A percentile compares a stretch with the other conserved stretches of the same genome.
phyloP scores from a whole-genome alignment of 441 rosid genomes.

The Aquilaria agallochum region DNA sequence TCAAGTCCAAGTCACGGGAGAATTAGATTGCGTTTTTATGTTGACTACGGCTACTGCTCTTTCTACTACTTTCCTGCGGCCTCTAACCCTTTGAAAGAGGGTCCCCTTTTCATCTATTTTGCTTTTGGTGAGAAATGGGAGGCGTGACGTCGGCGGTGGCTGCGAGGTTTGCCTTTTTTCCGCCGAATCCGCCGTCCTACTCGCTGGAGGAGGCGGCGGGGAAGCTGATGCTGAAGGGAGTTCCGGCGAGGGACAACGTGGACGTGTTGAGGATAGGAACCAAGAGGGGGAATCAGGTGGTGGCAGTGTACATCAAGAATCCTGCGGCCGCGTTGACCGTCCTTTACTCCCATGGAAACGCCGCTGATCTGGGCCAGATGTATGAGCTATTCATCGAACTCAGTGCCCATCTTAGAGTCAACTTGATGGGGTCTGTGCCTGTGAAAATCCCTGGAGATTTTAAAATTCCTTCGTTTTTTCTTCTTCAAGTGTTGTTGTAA shows the following conservation, averaged over 20 bases:
- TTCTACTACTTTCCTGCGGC: too few relatives aligned
- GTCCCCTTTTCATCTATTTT: not conserved
- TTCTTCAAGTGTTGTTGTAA: not conserved
- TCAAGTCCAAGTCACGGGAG: slow-evolving; percentile 10
- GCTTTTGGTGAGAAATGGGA: slow-evolving; percentile 41
- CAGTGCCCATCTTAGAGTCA: slow-evolving; percentile 78
- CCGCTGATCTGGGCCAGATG: slow-evolving; percentile 97
- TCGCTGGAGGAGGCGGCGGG: slow-evolving; percentile 44
- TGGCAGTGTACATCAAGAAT: slow-evolving; percentile 73
- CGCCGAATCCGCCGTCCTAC: slow-evolving; percentile 88
- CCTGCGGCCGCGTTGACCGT: slow-evolving; percentile 68
- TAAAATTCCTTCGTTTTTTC: not conserved
- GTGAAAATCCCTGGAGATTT: slow-evolving; percentile 5
- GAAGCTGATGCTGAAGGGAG: slow-evolving; percentile 58
- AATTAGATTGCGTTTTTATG: slow-evolving; percentile 8
- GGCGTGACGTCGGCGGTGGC: slow-evolving; percentile 84
- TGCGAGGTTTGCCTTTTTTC: slow-evolving; percentile 92
- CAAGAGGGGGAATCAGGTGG: slow-evolving; percentile 79
- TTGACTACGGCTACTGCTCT: not conserved
- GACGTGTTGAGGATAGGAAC: slow-evolving; percentile 66
- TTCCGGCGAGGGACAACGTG: slow-evolving; percentile 50
- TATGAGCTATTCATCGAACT: slow-evolving; percentile 74
- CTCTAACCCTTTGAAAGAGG: not conserved
- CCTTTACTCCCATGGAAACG: slow-evolving; percentile 87
- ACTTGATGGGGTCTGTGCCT: slow-evolving; percentile 82